These are phyloP conservation scores for Scytalidium sp. DNA, from an alignment of 2,329 filamentous ascomycete genomes.

Conservation along the genomic window DNA sequence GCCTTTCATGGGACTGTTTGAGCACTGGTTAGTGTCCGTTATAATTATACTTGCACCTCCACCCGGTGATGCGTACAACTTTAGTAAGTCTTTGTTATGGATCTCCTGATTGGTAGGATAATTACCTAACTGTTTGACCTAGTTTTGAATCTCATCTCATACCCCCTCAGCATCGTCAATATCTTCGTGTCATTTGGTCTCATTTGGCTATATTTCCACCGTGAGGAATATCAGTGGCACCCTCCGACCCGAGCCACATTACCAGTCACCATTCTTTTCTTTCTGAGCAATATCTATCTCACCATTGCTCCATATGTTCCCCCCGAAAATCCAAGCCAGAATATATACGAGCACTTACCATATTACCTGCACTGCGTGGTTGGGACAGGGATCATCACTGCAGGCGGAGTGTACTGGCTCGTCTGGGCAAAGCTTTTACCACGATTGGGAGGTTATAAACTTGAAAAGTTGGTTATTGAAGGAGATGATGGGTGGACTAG, in stretches of 20 bases:
- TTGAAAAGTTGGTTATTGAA: slow-evolving; percentile 53
- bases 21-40: slow-evolving; percentile 62
- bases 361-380: slow-evolving; percentile 59
- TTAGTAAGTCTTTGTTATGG: slow-evolving; percentile 41
- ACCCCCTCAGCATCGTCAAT: slow-evolving; percentile 59
- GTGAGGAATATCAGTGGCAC: slow-evolving; percentile 47
- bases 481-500: slow-evolving; percentile 59
- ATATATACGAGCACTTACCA: slow-evolving; percentile 50
- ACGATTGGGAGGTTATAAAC: slow-evolving; percentile 49
- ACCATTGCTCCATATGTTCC: slow-evolving; percentile 57
- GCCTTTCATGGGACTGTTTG: slow-evolving; percentile 57
- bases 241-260: slow-evolving; percentile 53
- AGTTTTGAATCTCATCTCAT: slow-evolving; percentile 50
- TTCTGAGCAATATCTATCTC: slow-evolving; percentile 59
- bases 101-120: background rate
- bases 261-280: slow-evolving; percentile 55
- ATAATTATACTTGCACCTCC: slow-evolving; percentile 66
- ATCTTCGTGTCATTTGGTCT: slow-evolving; percentile 51
- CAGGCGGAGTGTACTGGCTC: slow-evolving; percentile 54
- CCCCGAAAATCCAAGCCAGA: slow-evolving; percentile 44
- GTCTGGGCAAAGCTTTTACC: slow-evolving; percentile 52
- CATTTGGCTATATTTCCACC: slow-evolving; percentile 50
- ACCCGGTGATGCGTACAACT: slow-evolving; percentile 65
- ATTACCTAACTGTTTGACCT: background rate
- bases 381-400: slow-evolving; percentile 50